phyloP scores from a whole-genome alignment of 441 rosid genomes.

The Adansonia gregorii region DNA sequence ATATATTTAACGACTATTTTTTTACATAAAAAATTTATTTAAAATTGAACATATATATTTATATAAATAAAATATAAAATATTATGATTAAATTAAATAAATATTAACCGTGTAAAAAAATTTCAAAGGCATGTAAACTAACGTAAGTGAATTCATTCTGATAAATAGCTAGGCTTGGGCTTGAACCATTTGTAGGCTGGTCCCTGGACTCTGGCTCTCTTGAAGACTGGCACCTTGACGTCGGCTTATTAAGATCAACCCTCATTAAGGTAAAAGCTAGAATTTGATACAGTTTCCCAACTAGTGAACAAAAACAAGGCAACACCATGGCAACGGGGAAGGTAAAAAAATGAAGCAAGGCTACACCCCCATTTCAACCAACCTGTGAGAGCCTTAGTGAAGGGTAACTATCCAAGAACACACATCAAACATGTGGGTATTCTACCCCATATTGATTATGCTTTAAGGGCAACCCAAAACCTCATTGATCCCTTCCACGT shows the following conservation, averaged over 20 bases:
- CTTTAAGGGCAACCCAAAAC: constrained; percentile 62
- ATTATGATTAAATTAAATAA: no score
- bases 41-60: no score
- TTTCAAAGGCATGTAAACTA: no score
- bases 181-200: neutral
- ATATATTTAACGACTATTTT: no score
- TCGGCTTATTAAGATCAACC: neutral
- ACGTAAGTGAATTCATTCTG: no score
- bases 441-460: constrained; percentile 44
- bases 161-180: neutral
- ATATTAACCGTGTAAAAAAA: no score
- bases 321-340: neutral
- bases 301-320: neutral
- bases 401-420: constrained; percentile 15
- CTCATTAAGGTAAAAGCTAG: neutral
- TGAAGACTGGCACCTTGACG: neutral
- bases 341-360: neutral
- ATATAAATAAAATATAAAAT: no score
- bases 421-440: constrained; percentile 25
- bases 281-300: neutral
- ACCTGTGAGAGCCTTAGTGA: constrained; percentile 12
- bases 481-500: constrained; percentile 52
- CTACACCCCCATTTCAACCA: constrained; percentile 20
- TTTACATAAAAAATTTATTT: no score
- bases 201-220: no score